These are phyloP conservation scores for Leptoxyphium fumago DNA, from an alignment of 2,329 filamentous ascomycete genomes.

Conservation along the genomic window DNA sequence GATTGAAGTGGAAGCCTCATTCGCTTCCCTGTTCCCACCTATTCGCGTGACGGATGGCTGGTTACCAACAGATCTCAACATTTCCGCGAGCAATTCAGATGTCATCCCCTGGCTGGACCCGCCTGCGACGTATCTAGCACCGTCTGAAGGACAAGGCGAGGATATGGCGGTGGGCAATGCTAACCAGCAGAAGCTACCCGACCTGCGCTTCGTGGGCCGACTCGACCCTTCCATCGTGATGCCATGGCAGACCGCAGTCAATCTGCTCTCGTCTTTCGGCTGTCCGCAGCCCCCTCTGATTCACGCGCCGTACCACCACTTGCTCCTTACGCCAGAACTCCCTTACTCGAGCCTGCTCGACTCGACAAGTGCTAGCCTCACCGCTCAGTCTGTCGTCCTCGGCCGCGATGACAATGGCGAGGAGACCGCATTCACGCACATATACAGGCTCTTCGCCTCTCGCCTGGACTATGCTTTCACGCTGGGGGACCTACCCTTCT, in stretches of 20 bases:
- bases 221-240: conserved; percentile 62
- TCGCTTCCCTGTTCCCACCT: conserved; percentile 37
- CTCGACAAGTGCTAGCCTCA: conserved; percentile 2
- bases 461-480: conserved; percentile 47
- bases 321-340: neutral
- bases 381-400: conserved; percentile 3
- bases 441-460: conserved; percentile 46
- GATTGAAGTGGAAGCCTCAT: conserved; percentile 45
- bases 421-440: conserved; percentile 20
- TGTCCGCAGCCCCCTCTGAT: conserved; percentile 34
- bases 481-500: conserved; percentile 56
- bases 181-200: conserved; percentile 41
- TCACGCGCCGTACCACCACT: neutral
- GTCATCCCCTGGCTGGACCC: conserved; percentile 51
- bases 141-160: conserved; percentile 25
- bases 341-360: neutral
- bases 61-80: conserved; percentile 55
- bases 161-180: conserved; percentile 41
- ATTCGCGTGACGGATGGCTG: conserved; percentile 59
- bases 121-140: conserved; percentile 41
- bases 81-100: conserved; percentile 49
- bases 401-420: conserved; percentile 3
- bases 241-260: conserved; percentile 47
- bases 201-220: conserved; percentile 59
- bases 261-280: conserved; percentile 45